phyloP scores from a whole-genome alignment of 106 monocot genomes.

The Gastrodia elata region DNA sequence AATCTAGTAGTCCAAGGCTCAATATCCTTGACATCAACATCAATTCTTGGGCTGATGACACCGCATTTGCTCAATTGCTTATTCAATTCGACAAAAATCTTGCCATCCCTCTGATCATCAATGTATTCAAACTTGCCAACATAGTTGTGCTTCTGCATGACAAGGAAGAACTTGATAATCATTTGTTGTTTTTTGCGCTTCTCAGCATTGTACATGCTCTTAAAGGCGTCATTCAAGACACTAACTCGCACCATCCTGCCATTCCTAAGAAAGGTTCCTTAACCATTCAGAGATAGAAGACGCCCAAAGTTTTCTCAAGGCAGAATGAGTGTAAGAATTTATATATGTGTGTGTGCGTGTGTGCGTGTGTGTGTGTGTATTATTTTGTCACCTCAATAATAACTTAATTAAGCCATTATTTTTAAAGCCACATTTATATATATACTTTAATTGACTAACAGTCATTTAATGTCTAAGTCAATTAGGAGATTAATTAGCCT shows the following conservation, averaged over 20 bases:
- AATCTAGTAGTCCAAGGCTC: constrained; percentile 71
- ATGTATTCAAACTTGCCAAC: constrained; percentile 71
- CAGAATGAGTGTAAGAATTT: no score
- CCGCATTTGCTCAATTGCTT: constrained; percentile 59
- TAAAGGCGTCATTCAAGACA: constrained; percentile 45
- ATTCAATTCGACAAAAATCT: constrained; percentile 62
- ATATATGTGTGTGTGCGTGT: no score
- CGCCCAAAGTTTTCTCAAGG: no score
- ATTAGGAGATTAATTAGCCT: no score
- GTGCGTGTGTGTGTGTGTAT: no score
- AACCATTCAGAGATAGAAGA: no score
- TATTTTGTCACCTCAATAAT: no score
- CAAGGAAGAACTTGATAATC: constrained; percentile 49
- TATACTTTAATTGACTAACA: no score
- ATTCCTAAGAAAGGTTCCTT: no score
- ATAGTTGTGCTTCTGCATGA: constrained; percentile 62
- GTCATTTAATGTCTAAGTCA: no score
- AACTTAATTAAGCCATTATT: no score
- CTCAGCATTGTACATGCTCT: constrained; percentile 63
- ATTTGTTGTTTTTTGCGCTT: constrained; percentile 43
- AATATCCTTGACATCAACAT: constrained; percentile 59
- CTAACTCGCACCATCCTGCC: constrained; percentile 48
- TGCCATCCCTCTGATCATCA: constrained; percentile 61
- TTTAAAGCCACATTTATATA: no score
- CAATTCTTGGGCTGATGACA: constrained; percentile 63